Evolutionary conservation across 2,329 filamentous ascomycete species (phyloP).

Genomic region (Talaromyces sp.): DNA sequence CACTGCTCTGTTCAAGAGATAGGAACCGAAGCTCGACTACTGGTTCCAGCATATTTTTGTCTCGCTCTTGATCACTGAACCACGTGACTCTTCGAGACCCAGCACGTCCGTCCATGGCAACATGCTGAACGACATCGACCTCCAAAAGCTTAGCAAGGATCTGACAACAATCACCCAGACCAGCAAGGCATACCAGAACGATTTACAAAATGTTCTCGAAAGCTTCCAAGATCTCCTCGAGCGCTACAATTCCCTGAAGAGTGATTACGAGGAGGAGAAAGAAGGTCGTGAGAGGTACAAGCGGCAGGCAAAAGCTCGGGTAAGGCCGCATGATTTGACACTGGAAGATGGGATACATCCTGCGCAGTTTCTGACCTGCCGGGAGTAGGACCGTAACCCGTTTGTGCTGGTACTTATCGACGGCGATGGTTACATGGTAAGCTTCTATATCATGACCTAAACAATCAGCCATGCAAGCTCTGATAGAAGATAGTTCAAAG

Average conservation of each 20-base stretch:
- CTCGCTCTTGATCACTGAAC: not conserved
- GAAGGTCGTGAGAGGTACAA: conserved; percentile 53
- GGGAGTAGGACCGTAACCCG: not conserved
- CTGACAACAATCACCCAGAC: not conserved
- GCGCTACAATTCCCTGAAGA: conserved; percentile 52
- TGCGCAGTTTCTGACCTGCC: not conserved
- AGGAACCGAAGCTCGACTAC: too few relatives aligned
- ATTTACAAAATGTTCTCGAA: conserved; percentile 2
- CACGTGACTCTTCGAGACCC: not conserved
- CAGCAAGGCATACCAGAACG: not conserved
- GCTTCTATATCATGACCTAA: too few relatives aligned
- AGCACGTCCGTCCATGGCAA: not conserved
- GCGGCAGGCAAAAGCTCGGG: conserved; percentile 45
- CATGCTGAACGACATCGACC: not conserved
- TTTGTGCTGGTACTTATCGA: not conserved
- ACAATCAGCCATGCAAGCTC: not conserved
- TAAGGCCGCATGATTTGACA: conserved; percentile 15
- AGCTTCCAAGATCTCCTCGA: conserved; percentile 46
- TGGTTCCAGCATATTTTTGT: too few relatives aligned
- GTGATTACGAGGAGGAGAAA: conserved; percentile 54
- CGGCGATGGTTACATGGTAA: not conserved
- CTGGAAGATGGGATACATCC: not conserved
- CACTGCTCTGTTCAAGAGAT: not conserved
- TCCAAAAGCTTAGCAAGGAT: not conserved
- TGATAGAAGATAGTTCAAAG: not conserved